Conservation (phyloP, 202 grass and related monocot species). For the Hordeum pubiflorum region DNA sequence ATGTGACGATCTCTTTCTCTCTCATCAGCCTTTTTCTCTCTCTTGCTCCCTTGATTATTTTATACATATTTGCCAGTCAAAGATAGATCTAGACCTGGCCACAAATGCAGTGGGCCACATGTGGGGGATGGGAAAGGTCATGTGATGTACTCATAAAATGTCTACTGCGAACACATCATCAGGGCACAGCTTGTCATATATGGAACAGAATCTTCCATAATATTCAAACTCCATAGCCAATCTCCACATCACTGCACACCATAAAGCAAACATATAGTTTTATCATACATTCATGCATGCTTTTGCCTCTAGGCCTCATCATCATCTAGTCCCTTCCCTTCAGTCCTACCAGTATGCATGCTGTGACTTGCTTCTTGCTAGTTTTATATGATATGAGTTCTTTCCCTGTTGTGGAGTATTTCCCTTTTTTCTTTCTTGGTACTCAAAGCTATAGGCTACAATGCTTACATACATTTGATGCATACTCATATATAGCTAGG, state of each 20-base stretch:
- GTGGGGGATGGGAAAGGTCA: conserved; percentile 73
- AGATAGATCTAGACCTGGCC: conserved; percentile 69
- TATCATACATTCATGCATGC: background rate
- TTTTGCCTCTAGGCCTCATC: conserved; percentile 23
- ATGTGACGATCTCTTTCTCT: background rate
- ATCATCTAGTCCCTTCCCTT: background rate
- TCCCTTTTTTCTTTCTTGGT: background rate
- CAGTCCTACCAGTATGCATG: background rate
- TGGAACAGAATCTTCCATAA: conserved; percentile 90
- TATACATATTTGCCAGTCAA: conserved; percentile 55
- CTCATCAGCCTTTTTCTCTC: conserved; percentile 4
- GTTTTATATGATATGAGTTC: conserved; percentile 24
- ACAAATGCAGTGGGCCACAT: conserved; percentile 65
- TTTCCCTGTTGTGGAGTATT: background rate
- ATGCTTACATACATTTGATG: background rate
- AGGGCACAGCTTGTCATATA: conserved; percentile 66
- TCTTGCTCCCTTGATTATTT: conserved; percentile 19
- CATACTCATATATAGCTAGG: conserved; percentile 12
- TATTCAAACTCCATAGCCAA: conserved; percentile 61
- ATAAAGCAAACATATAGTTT: conserved; percentile 24
- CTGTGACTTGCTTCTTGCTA: conserved; percentile 14
- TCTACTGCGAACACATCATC: conserved; percentile 49
- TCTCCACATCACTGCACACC: conserved; percentile 20
- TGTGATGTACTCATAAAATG: conserved; percentile 74
- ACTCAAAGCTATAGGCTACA: background rate